A percentile compares a stretch with the other conserved stretches of the same genome.
Evolutionary conservation across 495 filamentous ascomycete genomes (phyloP).

Genomic region (Penicillium samsonianum): DNA sequence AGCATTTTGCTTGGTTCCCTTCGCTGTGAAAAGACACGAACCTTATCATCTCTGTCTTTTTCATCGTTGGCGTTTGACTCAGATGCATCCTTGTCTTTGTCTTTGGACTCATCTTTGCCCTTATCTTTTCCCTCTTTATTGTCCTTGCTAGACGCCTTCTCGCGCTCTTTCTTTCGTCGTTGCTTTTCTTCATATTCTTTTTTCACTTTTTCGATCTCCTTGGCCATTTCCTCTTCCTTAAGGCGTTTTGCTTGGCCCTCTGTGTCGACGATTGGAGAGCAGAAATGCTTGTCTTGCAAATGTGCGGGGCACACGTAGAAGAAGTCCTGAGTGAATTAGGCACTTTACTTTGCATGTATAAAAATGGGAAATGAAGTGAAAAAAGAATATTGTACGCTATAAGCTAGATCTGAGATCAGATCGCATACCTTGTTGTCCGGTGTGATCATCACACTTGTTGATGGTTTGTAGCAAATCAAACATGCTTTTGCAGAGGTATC

Average conservation of each 20-base stretch:
- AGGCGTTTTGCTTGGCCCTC: constrained; percentile 68
- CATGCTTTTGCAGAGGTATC: constrained; percentile 80
- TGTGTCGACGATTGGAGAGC: constrained; percentile 74
- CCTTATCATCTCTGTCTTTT: constrained; percentile 60
- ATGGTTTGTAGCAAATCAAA: constrained; percentile 88
- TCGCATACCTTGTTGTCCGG: constrained; percentile 78
- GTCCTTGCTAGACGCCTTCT: constrained; percentile 26
- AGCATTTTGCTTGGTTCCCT: neutral
- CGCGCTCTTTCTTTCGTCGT: constrained; percentile 36
- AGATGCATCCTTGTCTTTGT: constrained; percentile 34
- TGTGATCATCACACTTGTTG: constrained; percentile 83
- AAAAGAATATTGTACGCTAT: neutral
- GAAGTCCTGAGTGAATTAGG: constrained; percentile 66
- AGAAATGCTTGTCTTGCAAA: constrained; percentile 81
- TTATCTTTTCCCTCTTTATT: constrained; percentile 57
- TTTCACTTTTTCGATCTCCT: constrained; percentile 76
- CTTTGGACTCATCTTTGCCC: constrained; percentile 46
- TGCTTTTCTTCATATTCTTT: constrained; percentile 49
- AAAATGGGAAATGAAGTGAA: neutral
- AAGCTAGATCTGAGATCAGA: neutral
- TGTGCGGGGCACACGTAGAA: constrained; percentile 89
- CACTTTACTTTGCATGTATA: neutral
- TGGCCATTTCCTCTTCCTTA: constrained; percentile 65
- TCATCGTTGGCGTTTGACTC: constrained; percentile 38
- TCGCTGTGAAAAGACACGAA: constrained; percentile 18